A percentile compares a stretch with the other conserved stretches of the same genome.
phyloP scores from a whole-genome alignment of 306 rosid genomes.

The Alnus glutinosa region DNA sequence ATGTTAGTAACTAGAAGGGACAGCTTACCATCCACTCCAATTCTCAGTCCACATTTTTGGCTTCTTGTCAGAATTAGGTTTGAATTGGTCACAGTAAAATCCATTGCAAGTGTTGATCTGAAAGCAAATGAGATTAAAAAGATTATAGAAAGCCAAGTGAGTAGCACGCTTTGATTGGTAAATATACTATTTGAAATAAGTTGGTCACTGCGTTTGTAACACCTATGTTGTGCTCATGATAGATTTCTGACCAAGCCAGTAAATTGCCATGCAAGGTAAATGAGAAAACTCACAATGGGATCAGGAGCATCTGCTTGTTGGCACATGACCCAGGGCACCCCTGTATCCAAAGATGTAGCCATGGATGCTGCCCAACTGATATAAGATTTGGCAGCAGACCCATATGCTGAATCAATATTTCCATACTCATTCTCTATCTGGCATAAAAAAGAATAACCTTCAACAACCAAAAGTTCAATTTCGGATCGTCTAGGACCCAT shows the following conservation, averaged over 20 bases:
- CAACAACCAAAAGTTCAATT: not conserved
- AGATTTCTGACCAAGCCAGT: not conserved
- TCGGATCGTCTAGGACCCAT: constrained; percentile 7
- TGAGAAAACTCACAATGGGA: constrained; percentile 69
- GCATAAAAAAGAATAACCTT: constrained; percentile 5
- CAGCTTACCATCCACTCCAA: constrained; percentile 82
- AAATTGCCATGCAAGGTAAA: not conserved
- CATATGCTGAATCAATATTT: constrained; percentile 47
- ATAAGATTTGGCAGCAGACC: constrained; percentile 71
- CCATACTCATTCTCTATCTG: constrained; percentile 97
- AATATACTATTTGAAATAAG: constrained; percentile 16
- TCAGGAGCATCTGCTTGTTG: constrained; percentile 88
- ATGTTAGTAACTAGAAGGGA: constrained; percentile 5
- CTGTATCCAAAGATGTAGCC: constrained; percentile 86
- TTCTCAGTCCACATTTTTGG: constrained; percentile 97
- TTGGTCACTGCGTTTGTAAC: not conserved
- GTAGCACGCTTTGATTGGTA: not conserved
- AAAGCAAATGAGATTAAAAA: constrained; percentile 16
- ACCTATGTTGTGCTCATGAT: not conserved
- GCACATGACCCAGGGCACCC: constrained; percentile 99
- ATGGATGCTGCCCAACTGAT: constrained; percentile 85
- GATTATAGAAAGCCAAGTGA: not conserved
- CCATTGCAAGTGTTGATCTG: constrained; percentile 95
- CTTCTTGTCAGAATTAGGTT: constrained; percentile 67
- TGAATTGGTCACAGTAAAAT: constrained; percentile 86